These are phyloP conservation scores for Hura crepitans DNA, from an alignment of 441 rosid genomes.

Conservation along the genomic window DNA sequence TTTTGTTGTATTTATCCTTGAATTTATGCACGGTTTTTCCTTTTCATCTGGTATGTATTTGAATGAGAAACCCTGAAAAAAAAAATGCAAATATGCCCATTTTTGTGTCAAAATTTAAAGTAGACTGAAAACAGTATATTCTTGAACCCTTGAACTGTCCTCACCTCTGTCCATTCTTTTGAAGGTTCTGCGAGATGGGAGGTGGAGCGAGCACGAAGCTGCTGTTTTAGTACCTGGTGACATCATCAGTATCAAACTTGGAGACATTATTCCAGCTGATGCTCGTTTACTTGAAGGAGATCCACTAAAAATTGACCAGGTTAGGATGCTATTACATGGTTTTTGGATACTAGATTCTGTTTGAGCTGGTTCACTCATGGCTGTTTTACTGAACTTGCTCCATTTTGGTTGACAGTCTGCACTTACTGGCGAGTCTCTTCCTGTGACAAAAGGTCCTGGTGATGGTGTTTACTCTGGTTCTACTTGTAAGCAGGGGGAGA, in stretches of 20 bases:
- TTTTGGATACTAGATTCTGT: conserved; percentile 11
- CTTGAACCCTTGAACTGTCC: conserved; percentile 3
- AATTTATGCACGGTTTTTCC: background rate
- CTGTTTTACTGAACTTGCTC: conserved; percentile 8
- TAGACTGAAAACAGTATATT: background rate
- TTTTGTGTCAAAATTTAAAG: background rate
- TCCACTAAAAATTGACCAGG: conserved; percentile 92
- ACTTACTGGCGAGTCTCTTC: conserved; percentile 94
- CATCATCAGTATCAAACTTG: conserved; percentile 77
- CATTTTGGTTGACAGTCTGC: conserved; percentile 57
- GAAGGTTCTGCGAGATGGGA: conserved; percentile 90
- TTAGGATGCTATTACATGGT: conserved; percentile 20
- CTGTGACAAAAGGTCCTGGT: conserved; percentile 90
- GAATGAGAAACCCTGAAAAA: conserved; percentile 2
- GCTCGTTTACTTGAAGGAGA: conserved; percentile 90
- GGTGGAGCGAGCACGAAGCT: conserved; percentile 89
- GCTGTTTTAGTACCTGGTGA: conserved; percentile 86
- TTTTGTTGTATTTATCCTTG: background rate
- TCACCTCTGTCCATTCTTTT: conserved; percentile 24
- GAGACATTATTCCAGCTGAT: conserved; percentile 93
- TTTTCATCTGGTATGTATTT: background rate
- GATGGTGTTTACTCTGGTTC: conserved; percentile 97
- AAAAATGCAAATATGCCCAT: background rate
- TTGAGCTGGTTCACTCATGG: conserved; percentile 7
- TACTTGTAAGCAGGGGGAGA: conserved; percentile 93